phyloP scores from a whole-genome alignment of 257 asterid genomes.

The Lycium barbarum region DNA sequence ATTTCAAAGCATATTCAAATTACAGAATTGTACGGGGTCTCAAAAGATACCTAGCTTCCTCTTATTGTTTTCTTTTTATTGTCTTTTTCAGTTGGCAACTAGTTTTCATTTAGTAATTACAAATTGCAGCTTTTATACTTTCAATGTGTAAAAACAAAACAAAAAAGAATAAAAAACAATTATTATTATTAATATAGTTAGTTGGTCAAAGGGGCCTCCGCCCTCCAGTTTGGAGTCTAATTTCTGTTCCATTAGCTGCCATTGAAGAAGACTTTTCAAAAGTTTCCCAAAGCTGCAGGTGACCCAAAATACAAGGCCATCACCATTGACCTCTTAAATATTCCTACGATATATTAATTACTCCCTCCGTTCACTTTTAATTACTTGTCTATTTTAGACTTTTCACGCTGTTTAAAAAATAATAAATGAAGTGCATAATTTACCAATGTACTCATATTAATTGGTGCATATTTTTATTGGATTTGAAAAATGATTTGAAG shows the following conservation, averaged over 20 bases:
- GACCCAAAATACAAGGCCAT: not conserved
- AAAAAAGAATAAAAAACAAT: not conserved
- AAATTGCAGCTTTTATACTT: not conserved
- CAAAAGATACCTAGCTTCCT: not conserved
- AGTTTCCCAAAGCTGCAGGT: not conserved
- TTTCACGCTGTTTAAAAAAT: too few species aligned
- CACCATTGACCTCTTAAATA: slow-evolving; percentile 7
- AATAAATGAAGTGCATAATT: too few species aligned
- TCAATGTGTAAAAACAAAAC: not conserved
- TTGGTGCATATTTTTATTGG: too few species aligned
- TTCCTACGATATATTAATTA: too few species aligned
- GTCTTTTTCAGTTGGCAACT: slow-evolving; percentile 16
- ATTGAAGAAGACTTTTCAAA: slow-evolving; percentile 21
- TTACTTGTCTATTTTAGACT: too few species aligned
- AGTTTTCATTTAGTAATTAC: not conserved
- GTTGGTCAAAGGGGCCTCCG: not conserved
- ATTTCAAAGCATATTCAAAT: not conserved
- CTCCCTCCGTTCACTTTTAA: too few species aligned
- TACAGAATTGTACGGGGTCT: not conserved
- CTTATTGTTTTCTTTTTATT: not conserved
- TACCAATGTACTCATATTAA: too few species aligned
- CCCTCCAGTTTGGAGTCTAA: not conserved
- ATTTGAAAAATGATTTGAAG: too few species aligned
- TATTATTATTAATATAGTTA: not conserved
- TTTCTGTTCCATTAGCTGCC: slow-evolving; percentile 26